A percentile compares a stretch with the other conserved stretches of the same genome.
phyloP scores from a whole-genome alignment of 192 early-diverging fungal genomes.

The Cetraspora pellucida region DNA sequence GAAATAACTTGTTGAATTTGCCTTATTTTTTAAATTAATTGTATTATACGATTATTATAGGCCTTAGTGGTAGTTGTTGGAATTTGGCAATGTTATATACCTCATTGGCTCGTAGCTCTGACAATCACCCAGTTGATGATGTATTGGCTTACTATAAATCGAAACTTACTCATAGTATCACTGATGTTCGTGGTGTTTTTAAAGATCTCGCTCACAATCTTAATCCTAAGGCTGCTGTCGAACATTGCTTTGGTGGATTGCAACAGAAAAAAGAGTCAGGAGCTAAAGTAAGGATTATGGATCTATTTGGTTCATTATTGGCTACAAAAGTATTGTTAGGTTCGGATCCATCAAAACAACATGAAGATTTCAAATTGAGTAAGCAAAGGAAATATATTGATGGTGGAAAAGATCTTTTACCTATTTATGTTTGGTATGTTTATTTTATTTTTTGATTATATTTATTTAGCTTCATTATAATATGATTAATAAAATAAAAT shows the following conservation, averaged over 20 bases:
- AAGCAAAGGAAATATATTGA: slow-evolving; percentile 56
- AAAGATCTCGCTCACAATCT: slow-evolving; percentile 35
- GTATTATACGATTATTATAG: slow-evolving; percentile 34
- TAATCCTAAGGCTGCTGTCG: slow-evolving; percentile 43
- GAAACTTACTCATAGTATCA: slow-evolving; percentile 36
- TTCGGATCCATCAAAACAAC: slow-evolving; percentile 37
- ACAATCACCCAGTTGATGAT: slow-evolving; percentile 31
- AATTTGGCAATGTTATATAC: slow-evolving; percentile 44
- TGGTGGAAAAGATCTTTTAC: slow-evolving; percentile 67
- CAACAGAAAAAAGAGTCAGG: slow-evolving; percentile 41
- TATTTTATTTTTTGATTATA: slow-evolving; percentile 15
- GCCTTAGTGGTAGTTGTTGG: slow-evolving; percentile 68
- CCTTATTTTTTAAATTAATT: not conserved
- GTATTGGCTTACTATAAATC: slow-evolving; percentile 39
- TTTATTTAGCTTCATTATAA: slow-evolving; percentile 1
- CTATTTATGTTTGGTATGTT: slow-evolving; percentile 68
- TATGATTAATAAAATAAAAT: not conserved
- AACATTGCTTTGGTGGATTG: slow-evolving; percentile 46
- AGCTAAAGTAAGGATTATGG: slow-evolving; percentile 50
- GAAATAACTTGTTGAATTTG: slow-evolving; percentile 43
- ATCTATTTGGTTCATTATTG: slow-evolving; percentile 61
- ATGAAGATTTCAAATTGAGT: slow-evolving; percentile 59
- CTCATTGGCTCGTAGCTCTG: not conserved
- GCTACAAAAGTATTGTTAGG: slow-evolving; percentile 48
- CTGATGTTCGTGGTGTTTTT: slow-evolving; percentile 37